Percentiles rank a stretch among this genome's conserved stretches.
phyloP scores from a whole-genome alignment of 306 rosid species.

The Fragaria iinumae region DNA sequence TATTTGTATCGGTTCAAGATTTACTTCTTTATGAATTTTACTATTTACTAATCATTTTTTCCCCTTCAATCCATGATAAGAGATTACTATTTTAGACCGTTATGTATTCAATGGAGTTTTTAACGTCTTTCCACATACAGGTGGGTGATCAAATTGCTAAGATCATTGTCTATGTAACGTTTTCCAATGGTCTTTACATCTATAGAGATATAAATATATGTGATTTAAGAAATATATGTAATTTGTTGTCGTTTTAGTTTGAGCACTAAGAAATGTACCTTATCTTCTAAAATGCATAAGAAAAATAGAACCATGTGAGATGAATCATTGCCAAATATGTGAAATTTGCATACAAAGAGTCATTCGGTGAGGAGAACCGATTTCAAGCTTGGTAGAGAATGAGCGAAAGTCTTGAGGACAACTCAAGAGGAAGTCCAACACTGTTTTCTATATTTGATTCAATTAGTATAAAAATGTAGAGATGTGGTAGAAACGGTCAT shows the following conservation, averaged over 20 bases:
- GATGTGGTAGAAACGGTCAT: neutral
- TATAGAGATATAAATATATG: neutral
- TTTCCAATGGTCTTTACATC: neutral
- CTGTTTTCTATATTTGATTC: neutral
- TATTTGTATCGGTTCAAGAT: constrained; percentile 7
- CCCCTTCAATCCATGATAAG: neutral
- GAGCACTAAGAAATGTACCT: neutral
- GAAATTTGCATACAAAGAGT: neutral
- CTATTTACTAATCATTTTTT: neutral
- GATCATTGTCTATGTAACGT: neutral
- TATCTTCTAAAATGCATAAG: neutral
- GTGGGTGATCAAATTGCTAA: neutral
- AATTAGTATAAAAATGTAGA: neutral
- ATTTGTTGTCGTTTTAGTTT: neutral
- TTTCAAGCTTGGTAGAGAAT: neutral
- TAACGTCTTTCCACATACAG: constrained; percentile 4
- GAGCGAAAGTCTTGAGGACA: neutral
- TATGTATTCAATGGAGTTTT: neutral
- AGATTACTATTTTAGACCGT: neutral
- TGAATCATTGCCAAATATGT: neutral
- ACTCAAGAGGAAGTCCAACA: neutral
- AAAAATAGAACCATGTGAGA: neutral
- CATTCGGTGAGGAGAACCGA: neutral
- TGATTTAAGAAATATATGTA: neutral
- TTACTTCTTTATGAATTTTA: neutral